phyloP scores from a whole-genome alignment of 306 rosid species.

The Nissolia schottii region DNA sequence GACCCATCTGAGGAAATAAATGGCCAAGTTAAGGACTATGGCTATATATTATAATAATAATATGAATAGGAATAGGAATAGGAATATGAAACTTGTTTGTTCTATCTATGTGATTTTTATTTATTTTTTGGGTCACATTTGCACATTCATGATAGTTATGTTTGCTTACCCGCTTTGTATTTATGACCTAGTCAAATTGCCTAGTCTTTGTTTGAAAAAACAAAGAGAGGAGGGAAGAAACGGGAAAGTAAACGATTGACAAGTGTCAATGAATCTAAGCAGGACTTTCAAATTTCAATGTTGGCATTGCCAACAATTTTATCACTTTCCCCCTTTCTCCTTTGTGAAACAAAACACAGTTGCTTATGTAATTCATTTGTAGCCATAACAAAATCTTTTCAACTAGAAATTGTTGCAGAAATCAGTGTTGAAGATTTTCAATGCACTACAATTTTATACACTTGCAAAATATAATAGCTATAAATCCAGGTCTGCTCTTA shows the following conservation, averaged over 20 bases:
- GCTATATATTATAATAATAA: neutral
- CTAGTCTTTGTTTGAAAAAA: neutral
- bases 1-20: constrained; percentile 22
- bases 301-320: neutral
- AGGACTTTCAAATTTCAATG: neutral
- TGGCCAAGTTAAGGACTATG: constrained; percentile 16
- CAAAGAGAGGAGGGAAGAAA: neutral
- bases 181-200: constrained; percentile 24
- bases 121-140: constrained; percentile 27
- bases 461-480: neutral
- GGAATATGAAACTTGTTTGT: neutral
- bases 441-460: neutral
- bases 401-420: neutral
- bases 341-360: neutral
- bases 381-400: neutral
- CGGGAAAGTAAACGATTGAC: neutral
- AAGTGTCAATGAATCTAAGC: constrained; percentile 12
- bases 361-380: constrained; percentile 19
- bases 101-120: too few relatives aligned
- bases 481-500: neutral
- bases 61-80: too few relatives aligned
- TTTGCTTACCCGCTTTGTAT: constrained; percentile 14
- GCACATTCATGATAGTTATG: constrained; percentile 27
- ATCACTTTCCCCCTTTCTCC: neutral
- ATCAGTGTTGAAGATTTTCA: neutral